phyloP scores from a whole-genome alignment of 805 yeast species.

The Candida argentea region DNA sequence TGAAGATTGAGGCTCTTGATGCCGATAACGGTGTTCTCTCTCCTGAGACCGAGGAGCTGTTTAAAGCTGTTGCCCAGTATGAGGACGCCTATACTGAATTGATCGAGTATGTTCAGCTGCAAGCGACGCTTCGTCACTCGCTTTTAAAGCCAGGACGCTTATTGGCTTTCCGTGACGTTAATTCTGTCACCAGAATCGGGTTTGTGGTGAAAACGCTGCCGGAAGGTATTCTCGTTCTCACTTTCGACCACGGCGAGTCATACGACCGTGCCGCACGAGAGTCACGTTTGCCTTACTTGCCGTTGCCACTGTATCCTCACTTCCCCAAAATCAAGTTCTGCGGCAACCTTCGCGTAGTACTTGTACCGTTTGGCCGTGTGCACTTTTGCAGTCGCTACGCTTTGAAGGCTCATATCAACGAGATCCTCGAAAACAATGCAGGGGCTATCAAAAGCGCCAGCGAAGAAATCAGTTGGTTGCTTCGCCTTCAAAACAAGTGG shows the following conservation, averaged over 20 bases:
- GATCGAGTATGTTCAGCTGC: constrained; percentile 35
- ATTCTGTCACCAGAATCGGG: constrained; percentile 38
- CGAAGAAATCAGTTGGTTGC: constrained; percentile 22
- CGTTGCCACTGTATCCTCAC: constrained; percentile 18
- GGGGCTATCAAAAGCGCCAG: constrained; percentile 26
- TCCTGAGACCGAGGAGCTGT: constrained; percentile 36
- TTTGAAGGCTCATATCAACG: constrained; percentile 22
- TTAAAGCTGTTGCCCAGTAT: constrained; percentile 36
- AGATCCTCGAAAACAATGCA: constrained; percentile 24
- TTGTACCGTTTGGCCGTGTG: constrained; percentile 31
- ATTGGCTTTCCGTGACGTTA: constrained; percentile 44
- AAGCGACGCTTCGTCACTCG: constrained; percentile 37
- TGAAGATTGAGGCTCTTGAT: constrained; percentile 25
- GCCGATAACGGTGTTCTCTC: constrained; percentile 27
- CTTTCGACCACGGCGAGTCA: constrained; percentile 33
- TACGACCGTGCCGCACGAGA: too few species aligned
- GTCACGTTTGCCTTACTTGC: constrained; percentile 31
- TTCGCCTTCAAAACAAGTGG: constrained; percentile 31
- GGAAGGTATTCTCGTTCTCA: constrained; percentile 26
- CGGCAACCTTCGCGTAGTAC: constrained; percentile 24
- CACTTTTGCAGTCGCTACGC: constrained; percentile 34
- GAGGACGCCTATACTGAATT: constrained; percentile 35
- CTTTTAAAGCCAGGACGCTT: constrained; percentile 45
- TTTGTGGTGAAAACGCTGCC: constrained; percentile 36
- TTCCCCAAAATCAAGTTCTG: constrained; percentile 23